Percentiles rank a stretch among this genome's conserved stretches.
Conservation (phyloP, 345 rosid genomes). For the Ailanthus altissimus region DNA sequence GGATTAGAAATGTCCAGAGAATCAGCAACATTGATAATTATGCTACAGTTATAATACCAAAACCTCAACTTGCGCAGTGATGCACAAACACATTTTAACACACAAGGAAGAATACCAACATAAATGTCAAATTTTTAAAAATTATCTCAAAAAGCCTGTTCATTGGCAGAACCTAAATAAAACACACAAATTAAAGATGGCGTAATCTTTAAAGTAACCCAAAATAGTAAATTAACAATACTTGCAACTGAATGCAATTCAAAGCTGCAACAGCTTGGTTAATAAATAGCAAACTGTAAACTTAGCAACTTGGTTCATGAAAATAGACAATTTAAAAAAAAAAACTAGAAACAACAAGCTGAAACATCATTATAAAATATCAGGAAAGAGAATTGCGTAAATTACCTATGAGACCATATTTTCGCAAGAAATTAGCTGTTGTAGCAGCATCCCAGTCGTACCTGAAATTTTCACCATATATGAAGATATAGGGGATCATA, state of each 20-base stretch:
- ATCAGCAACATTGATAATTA: not conserved
- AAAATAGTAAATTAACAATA: not conserved
- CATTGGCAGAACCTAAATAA: not conserved
- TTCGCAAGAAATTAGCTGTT: constrained; percentile 75
- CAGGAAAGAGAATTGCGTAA: not conserved
- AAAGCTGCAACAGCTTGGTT: not conserved
- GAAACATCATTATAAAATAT: not conserved
- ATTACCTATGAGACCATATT: constrained; percentile 74
- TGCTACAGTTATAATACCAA: not conserved
- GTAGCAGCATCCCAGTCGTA: constrained; percentile 99
- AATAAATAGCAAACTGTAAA: not conserved
- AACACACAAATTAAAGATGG: not conserved
- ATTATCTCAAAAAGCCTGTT: not conserved
- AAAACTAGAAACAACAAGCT: not conserved
- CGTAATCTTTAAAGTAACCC: not conserved
- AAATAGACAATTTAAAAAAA: not conserved
- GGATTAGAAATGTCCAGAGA: not conserved
- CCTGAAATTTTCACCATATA: constrained; percentile 32
- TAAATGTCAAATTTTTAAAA: not conserved
- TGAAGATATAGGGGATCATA: not conserved
- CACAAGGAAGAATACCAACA: not conserved
- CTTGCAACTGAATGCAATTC: not conserved
- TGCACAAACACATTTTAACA: not conserved
- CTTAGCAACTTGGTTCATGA: not conserved
- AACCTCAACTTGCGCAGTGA: not conserved